phyloP scores from a whole-genome alignment of 257 asterid genomes.

The Solanum chaucha region DNA sequence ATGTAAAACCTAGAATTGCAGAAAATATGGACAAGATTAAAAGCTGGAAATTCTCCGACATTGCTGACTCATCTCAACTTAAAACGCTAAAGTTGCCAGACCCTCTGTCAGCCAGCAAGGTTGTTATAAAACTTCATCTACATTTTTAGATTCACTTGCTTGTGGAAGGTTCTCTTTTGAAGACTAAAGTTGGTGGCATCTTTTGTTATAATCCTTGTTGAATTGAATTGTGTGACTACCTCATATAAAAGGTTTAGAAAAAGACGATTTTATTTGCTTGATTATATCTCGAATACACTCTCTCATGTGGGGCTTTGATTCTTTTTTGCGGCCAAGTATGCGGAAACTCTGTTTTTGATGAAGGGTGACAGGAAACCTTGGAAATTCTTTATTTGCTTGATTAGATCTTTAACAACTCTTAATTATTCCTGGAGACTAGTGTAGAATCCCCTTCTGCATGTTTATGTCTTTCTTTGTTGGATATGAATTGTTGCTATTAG shows the following conservation, averaged over 20 bases:
- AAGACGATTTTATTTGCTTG: not conserved
- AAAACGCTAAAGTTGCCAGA: constrained; percentile 84
- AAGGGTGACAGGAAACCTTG: not conserved
- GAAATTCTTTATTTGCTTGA: not conserved
- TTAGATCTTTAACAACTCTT: not conserved
- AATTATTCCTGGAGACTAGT: not conserved
- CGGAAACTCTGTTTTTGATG: not conserved
- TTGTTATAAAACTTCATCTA: constrained; percentile 11
- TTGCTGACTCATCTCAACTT: constrained; percentile 72
- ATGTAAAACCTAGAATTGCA: constrained; percentile 77
- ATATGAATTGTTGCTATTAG: not conserved
- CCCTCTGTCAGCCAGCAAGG: constrained; percentile 75
- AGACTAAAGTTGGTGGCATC: not conserved
- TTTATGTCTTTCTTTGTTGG: not conserved
- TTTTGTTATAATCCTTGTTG: not conserved
- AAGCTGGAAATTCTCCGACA: constrained; percentile 84
- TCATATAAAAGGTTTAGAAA: not conserved
- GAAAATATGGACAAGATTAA: constrained; percentile 56
- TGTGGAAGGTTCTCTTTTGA: not conserved
- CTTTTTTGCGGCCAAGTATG: not conserved
- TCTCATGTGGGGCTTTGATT: not conserved
- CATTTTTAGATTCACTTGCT: not conserved
- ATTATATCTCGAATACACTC: not conserved
- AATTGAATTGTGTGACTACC: not conserved
- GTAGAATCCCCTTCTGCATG: not conserved